These are phyloP conservation scores for Saccharomycopsis crataegensis DNA, from an alignment of 1,139 yeast genomes.

Conservation along the genomic window DNA sequence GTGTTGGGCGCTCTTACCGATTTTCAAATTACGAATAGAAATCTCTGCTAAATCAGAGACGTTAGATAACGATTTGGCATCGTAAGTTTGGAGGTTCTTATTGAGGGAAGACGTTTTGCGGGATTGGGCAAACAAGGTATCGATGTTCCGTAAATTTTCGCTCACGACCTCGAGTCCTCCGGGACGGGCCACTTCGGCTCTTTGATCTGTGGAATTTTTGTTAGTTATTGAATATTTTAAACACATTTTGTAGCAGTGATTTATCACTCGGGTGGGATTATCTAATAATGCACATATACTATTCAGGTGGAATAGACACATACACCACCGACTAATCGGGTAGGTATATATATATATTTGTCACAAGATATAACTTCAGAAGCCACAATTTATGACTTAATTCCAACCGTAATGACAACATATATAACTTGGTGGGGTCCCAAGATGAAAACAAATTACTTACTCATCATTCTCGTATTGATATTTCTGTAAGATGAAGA, in stretches of 20 bases:
- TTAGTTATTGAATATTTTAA: not conserved
- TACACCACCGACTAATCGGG: too few relatives aligned
- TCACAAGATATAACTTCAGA: too few relatives aligned
- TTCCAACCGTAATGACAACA: too few relatives aligned
- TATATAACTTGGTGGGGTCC: too few relatives aligned
- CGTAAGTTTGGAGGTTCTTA: slow-evolving; percentile 37
- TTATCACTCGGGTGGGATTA: too few relatives aligned
- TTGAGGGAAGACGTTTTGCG: slow-evolving; percentile 27
- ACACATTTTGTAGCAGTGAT: too few relatives aligned
- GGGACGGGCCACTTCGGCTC: slow-evolving; percentile 35
- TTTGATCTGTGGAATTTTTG: slow-evolving; percentile 23
- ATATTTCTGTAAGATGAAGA: slow-evolving; percentile 20
- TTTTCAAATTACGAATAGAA: slow-evolving; percentile 51
- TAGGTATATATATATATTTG: too few relatives aligned
- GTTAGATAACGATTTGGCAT: slow-evolving; percentile 37
- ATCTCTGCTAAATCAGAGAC: slow-evolving; percentile 40
- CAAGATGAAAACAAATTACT: not conserved
- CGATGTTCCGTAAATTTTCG: slow-evolving; percentile 30
- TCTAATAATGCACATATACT: too few relatives aligned
- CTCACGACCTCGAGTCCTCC: slow-evolving; percentile 36
- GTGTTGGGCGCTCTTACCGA: slow-evolving; percentile 46
- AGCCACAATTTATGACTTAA: too few relatives aligned
- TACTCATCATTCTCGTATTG: slow-evolving; percentile 25
- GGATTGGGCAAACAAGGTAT: slow-evolving; percentile 31
- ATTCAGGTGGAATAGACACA: too few relatives aligned